Conservation (phyloP, 306 rosid genomes). For the Ormosia semicastrata region DNA sequence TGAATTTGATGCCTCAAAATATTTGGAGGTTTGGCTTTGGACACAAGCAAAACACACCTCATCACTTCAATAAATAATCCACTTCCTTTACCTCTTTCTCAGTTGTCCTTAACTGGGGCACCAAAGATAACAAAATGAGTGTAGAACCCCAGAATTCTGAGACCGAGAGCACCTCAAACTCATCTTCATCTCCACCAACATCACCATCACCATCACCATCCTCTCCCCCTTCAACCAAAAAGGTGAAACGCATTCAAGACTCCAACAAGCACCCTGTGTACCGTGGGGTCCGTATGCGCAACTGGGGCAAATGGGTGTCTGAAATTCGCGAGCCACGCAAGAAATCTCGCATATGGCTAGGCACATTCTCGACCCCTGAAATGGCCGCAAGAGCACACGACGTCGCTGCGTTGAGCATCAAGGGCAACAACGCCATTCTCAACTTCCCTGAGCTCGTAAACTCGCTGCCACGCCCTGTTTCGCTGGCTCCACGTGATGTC, state of each 20-base stretch:
- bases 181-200: slow-evolving; percentile 30
- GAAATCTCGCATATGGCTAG: slow-evolving; percentile 98
- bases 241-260: slow-evolving; percentile 52
- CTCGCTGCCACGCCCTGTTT: slow-evolving; percentile 80
- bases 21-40: neutral
- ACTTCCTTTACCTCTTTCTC: too few species aligned
- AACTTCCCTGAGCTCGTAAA: slow-evolving; percentile 72
- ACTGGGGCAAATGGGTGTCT: slow-evolving; percentile 99
- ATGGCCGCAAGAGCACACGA: slow-evolving; percentile 99
- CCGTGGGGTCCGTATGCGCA: slow-evolving; percentile 89
- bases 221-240: slow-evolving; percentile 11
- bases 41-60: neutral
- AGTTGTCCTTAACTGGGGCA: too few species aligned
- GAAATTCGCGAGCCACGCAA: slow-evolving; percentile 95
- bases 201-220: slow-evolving; percentile 39
- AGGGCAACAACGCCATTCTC: slow-evolving; percentile 79
- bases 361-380: slow-evolving; percentile 82
- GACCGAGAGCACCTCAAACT: slow-evolving; percentile 44
- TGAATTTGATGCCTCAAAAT: too few species aligned
- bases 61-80: too few species aligned
- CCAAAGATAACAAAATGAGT: slow-evolving; percentile 21
- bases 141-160: slow-evolving; percentile 36
- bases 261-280: slow-evolving; percentile 62
- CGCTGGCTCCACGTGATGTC: slow-evolving; percentile 73
- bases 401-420: slow-evolving; percentile 90